phyloP scores from a whole-genome alignment of 371 early-diverging fungal species.

The Coemansia sp. region DNA sequence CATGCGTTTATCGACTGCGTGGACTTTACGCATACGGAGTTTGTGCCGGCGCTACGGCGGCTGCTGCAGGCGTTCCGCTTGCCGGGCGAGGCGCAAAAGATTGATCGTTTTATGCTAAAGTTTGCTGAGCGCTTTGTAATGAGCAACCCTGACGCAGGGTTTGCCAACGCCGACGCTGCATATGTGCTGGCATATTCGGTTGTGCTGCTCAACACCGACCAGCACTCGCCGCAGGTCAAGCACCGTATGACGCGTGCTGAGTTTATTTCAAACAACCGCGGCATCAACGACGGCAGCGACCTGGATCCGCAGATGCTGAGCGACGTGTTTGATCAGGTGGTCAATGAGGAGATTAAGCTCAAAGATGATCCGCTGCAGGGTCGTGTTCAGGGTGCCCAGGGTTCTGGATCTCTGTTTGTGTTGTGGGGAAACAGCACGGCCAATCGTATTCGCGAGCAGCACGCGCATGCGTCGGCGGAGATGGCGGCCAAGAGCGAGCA shows the following conservation, averaged over 20 bases:
- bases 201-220: constrained; percentile 96
- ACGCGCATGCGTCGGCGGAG: constrained; percentile 47
- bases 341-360: constrained; percentile 85
- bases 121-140: constrained; percentile 92
- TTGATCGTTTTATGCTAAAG: constrained; percentile 96
- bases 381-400: constrained; percentile 10
- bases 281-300: constrained; percentile 85
- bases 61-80: constrained; percentile 94
- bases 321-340: constrained; percentile 80
- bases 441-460: constrained; percentile 47
- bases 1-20: constrained; percentile 92
- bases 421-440: constrained; percentile 48
- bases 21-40: constrained; percentile 73
- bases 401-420: constrained; percentile 32
- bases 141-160: constrained; percentile 67
- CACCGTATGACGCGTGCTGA: constrained; percentile 89
- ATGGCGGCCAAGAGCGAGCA: constrained; percentile 56
- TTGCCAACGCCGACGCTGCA: constrained; percentile 87
- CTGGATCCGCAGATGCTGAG: constrained; percentile 68
- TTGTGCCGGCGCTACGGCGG: constrained; percentile 83
- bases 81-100: constrained; percentile 98
- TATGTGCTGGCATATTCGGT: constrained; percentile 93
- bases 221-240: constrained; percentile 89
- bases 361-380: constrained; percentile 74
- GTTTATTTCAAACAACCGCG: constrained; percentile 94